Base-by-base conservation (phyloP, 2,329 filamentous ascomycete genomes). In the Parascedosporium putredinis region DNA sequence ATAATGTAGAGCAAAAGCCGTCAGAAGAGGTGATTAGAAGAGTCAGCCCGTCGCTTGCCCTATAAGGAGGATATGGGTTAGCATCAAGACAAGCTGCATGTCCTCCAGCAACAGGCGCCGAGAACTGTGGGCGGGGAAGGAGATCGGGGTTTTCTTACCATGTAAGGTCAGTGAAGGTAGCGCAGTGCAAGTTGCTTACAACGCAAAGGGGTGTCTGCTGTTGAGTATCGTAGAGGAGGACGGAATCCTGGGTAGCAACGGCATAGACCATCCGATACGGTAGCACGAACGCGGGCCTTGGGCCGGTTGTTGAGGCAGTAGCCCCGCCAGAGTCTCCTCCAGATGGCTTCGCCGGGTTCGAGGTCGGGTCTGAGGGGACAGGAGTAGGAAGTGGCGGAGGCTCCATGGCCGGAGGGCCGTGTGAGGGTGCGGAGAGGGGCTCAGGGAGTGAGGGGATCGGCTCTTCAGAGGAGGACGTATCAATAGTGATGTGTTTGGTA, bases 1-100 rank as follows among this genome's bases (percentile, higher is more conserved):
- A 86, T 5, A 98, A 72, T 0, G 87, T 85, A 0, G 93, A 98
- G 64, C 93, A 98, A 70, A 97, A 98, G 0, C 93, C 93, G 64
- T 98, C 93, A 0, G 93, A 96, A 0, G 93, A 98, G n/a, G 89
- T 93, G 70, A 98, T 94, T 46, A 98, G 74, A 20, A 98, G 71
- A 1, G 72, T 74, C 25, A 67, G 58, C 29, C 75, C 75, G 51
- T 78, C 73, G 48, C 64, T 73, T 42, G 74, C 72, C 71, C 72
- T 73, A 48, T 23, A 34, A 18, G n/a, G 24, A 14, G 64, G 7
- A 31, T 51, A 61, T 55, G 44, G 51, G 59, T 71, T 57, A 67
- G 59, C n/a, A n/a, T n/a, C n/a, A n/a, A n/a, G n/a, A n/a, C n/a
- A n/a, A n/a, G n/a, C n/a, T n/a, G n/a, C n/a, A n/a, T n/a, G n/a